Conservation (phyloP, 352 stramenopile species). For the Sclerospora graminicola region DNA sequence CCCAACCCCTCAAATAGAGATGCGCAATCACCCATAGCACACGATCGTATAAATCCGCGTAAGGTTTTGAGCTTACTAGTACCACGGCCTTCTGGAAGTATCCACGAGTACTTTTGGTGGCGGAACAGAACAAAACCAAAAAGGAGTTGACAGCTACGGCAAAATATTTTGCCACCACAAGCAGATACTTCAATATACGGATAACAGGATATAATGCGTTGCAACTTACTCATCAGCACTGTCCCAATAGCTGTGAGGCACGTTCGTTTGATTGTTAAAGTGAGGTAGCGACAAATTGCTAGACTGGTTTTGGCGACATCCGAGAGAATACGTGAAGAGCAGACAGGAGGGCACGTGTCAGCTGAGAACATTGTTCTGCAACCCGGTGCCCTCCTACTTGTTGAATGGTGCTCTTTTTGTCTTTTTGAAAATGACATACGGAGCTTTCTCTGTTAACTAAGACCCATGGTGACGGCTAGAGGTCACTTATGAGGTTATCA, state of each 20-base stretch:
- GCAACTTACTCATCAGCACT: conserved; percentile 22
- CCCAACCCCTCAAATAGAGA: conserved; percentile 70
- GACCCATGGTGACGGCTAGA: too few species aligned
- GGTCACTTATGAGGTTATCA: too few species aligned
- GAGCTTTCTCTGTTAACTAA: too few species aligned
- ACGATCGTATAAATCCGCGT: conserved; percentile 70
- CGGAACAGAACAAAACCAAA: conserved; percentile 83
- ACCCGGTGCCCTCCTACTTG: too few species aligned
- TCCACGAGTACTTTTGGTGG: conserved; percentile 57
- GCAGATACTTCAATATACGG: background rate
- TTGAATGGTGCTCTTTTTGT: too few species aligned
- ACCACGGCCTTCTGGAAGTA: conserved; percentile 85
- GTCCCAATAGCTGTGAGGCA: conserved; percentile 70
- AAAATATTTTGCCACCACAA: background rate
- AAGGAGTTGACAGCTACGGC: conserved; percentile 29
- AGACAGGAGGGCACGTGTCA: too few species aligned
- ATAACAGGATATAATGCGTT: background rate
- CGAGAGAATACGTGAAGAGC: too few species aligned
- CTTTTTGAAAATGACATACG: too few species aligned
- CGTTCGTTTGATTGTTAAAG: conserved; percentile 82
- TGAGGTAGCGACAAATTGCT: conserved; percentile 70
- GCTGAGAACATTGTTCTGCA: too few species aligned
- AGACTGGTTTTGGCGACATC: conserved; percentile 53
- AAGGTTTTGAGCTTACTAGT: conserved; percentile 57
- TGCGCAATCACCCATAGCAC: conserved; percentile 55